Base-by-base conservation (phyloP, 2,329 filamentous ascomycete genomes). In the Fusarium sarcochroum region DNA sequence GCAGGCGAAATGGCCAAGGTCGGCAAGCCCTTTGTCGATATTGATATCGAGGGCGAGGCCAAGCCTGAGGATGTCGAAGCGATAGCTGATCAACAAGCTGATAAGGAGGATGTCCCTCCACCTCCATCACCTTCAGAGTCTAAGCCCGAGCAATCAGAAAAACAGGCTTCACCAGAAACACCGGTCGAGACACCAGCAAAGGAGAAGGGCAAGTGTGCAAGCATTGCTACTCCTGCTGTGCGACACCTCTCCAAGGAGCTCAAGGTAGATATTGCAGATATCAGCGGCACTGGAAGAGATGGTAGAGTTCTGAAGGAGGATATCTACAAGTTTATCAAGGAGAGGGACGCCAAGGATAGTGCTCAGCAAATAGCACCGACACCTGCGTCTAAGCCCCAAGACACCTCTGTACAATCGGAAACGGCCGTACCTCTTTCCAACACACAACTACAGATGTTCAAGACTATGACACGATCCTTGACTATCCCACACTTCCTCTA, bases 1-100 rank as follows among this genome's bases (percentile, higher is more conserved):
- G 91, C 94, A 32, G 96, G 97, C 69, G 96, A 98, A 72, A 97
- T 98, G 87, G 95, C 95, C 51, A 93, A 93, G 76, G 97, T 98
- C 25, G 96, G 96, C 71, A 94, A 96, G 88, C 91, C 94, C 15
- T 89, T 98, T 75, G 91, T 97, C 69, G 95, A 98, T 76, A 98
- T 98, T 66, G 95, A 98, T 79, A 94, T 98, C 70, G 89, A 93
- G 74, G 92, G 92, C 61, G 91, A 90, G 37, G 89, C 90, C 68
- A 90, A 76, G 81, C 71, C 82, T 60, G 66, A 80, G 69, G 73
- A 77, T 18, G 64, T 74, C 45, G 77, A 79, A 34, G 74, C 79
- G 20, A 67, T 82, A 63, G 78, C 79, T 41, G 73, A 76, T 14
- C 74, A 79, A 4, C 76, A 77, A 34, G 71, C 76, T 9, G 65